A percentile compares a stretch with the other conserved stretches of the same genome.
phyloP scores from a whole-genome alignment of 495 filamentous ascomycete genomes.

The Cetradonia linearis region DNA sequence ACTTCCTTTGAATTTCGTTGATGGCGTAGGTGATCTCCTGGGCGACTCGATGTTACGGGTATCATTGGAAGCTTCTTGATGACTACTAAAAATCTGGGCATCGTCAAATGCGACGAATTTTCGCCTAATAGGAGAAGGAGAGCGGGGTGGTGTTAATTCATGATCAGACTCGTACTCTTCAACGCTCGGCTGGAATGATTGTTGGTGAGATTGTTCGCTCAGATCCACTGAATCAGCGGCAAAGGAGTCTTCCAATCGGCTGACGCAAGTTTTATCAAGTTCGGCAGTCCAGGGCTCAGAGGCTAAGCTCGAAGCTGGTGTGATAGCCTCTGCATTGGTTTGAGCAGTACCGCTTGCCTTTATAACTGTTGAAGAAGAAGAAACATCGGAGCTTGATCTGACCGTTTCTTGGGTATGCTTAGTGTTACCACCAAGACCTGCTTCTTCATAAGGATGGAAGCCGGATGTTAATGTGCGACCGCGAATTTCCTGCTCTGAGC shows the following conservation, averaged over 20 bases:
- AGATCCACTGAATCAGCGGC: not conserved
- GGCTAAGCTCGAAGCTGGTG: not conserved
- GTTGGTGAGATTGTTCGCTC: not conserved
- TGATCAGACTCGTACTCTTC: conserved; percentile 10
- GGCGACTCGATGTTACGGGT: not conserved
- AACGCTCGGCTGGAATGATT: not conserved
- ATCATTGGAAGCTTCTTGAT: not conserved
- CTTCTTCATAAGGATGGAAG: not conserved
- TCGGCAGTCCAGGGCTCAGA: not conserved
- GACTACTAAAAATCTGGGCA: not conserved
- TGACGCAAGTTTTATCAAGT: not conserved
- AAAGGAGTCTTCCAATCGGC: not conserved
- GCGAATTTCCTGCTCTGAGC: not conserved
- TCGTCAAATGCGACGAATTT: not conserved
- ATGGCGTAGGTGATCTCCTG: not conserved
- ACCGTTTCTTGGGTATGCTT: not conserved
- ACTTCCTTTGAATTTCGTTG: not conserved
- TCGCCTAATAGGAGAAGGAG: not conserved
- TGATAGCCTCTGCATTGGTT: not conserved
- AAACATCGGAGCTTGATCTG: not conserved
- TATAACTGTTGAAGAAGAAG: not conserved
- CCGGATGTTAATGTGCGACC: not conserved
- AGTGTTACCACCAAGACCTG: not conserved
- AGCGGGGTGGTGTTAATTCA: conserved; percentile 2
- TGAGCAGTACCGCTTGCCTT: not conserved